Conservation (phyloP, 75 land plant species). For the Selaginella moellendorffii region DNA sequence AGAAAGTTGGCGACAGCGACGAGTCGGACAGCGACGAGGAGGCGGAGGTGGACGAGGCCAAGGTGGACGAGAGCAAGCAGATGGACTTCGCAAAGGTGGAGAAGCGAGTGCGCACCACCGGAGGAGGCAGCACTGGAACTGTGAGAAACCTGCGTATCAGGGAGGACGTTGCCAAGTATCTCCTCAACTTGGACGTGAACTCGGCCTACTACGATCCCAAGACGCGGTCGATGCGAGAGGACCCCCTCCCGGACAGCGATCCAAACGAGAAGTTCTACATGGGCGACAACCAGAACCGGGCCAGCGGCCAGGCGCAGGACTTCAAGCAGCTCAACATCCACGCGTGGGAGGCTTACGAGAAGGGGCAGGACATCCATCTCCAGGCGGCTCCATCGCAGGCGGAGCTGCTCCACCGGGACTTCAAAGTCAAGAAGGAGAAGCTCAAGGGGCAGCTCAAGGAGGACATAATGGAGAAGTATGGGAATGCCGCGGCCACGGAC, state of each 20-base stretch:
- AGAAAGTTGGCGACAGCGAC: slow-evolving; percentile 34
- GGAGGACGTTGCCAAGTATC: slow-evolving; percentile 87
- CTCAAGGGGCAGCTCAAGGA: slow-evolving; percentile 45
- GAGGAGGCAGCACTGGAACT: slow-evolving; percentile 95
- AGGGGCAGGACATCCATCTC: slow-evolving; percentile 82
- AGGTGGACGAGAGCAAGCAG: slow-evolving; percentile 91
- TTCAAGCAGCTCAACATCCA: slow-evolving; percentile 85
- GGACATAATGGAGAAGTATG: slow-evolving; percentile 61
- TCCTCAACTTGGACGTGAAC: slow-evolving; percentile 81
- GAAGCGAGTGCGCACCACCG: slow-evolving; percentile 92
- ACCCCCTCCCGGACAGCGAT: slow-evolving; percentile 84
- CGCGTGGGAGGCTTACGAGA: slow-evolving; percentile 85
- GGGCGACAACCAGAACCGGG: slow-evolving; percentile 79
- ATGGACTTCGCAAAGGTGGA: slow-evolving; percentile 97
- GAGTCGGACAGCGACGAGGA: slow-evolving; percentile 57
- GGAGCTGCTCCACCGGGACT: slow-evolving; percentile 51
- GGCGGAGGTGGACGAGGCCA: slow-evolving; percentile 79
- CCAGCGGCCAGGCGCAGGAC: slow-evolving; percentile 67
- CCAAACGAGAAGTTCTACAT: slow-evolving; percentile 92
- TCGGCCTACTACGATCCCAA: slow-evolving; percentile 91
- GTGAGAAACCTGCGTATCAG: slow-evolving; percentile 92
- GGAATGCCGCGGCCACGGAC: slow-evolving; percentile 77
- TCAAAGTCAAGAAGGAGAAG: slow-evolving; percentile 56
- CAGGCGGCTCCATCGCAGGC: slow-evolving; percentile 94
- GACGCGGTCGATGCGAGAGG: slow-evolving; percentile 89